phyloP scores from a whole-genome alignment of 2,329 filamentous ascomycete species.

The Colletotrichum musae region DNA sequence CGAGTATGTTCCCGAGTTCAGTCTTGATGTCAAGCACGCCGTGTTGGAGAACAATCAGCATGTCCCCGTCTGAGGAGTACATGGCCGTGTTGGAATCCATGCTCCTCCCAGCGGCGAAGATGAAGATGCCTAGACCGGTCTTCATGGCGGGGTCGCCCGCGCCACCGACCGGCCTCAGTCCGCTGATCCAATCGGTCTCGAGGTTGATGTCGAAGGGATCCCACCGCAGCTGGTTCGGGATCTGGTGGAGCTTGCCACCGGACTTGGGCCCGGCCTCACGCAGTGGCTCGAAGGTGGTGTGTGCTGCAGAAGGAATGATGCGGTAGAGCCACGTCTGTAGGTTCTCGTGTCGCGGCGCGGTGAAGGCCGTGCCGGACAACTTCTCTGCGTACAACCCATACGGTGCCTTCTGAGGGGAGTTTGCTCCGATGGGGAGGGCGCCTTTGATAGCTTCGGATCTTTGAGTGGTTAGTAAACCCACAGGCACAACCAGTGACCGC shows the following conservation, averaged over 20 bases:
- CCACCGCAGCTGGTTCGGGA: conserved; percentile 89
- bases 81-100: conserved; percentile 79
- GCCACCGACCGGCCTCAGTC: conserved; percentile 74
- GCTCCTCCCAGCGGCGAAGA: conserved; percentile 77
- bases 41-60: conserved; percentile 76
- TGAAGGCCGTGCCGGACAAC: conserved; percentile 73
- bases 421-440: conserved; percentile 76
- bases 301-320: conserved; percentile 69
- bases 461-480: not conserved
- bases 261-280: conserved; percentile 51
- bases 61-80: conserved; percentile 79
- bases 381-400: conserved; percentile 80
- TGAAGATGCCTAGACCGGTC: conserved; percentile 76
- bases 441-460: conserved; percentile 77
- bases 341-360: conserved; percentile 71
- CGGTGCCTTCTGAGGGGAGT: conserved; percentile 80
- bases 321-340: conserved; percentile 74
- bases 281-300: conserved; percentile 53
- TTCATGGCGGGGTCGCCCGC: conserved; percentile 81
- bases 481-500: too few species aligned
- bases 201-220: conserved; percentile 78
- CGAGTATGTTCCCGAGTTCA: conserved; percentile 72
- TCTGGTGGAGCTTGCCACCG: conserved; percentile 74
- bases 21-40: conserved; percentile 76
- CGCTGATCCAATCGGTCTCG: conserved; percentile 57